Percentiles rank a stretch among this genome's conserved stretches.
phyloP scores from a whole-genome alignment of 768 basidiomycete species.

The Rhizopogon vesiculosus region DNA sequence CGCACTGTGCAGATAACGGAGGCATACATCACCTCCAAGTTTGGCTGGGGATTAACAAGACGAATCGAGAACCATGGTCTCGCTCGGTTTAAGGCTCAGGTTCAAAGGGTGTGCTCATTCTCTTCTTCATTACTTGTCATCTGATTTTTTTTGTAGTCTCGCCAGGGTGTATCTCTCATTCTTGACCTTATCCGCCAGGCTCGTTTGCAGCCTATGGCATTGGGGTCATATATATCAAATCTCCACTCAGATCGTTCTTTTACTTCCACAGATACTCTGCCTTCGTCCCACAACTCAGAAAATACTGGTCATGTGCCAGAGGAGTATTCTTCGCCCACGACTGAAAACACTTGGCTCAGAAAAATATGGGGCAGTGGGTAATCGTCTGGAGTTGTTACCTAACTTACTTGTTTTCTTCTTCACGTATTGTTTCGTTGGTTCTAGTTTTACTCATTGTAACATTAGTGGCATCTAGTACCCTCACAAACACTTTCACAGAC shows the following conservation, averaged over 20 bases:
- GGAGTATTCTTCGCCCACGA: conserved; percentile 1
- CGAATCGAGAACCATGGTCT: conserved; percentile 84
- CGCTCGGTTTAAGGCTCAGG: conserved; percentile 79
- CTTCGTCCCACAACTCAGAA: conserved; percentile 8
- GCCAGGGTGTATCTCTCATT: conserved; percentile 83
- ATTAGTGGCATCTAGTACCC: conserved; percentile 25
- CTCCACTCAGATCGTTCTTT: conserved; percentile 29
- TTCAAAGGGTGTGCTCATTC: conserved; percentile 64
- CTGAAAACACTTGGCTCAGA: conserved; percentile 19
- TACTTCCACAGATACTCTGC: conserved; percentile 16
- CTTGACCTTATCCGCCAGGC: conserved; percentile 76
- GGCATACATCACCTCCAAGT: conserved; percentile 80
- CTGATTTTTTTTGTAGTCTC: conserved; percentile 47
- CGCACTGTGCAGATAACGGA: conserved; percentile 85
- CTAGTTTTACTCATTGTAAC: conserved; percentile 23
- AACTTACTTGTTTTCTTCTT: conserved; percentile 10
- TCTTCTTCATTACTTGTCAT: conserved; percentile 4
- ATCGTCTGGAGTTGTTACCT: conserved; percentile 16
- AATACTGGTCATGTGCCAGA: conserved; percentile 14
- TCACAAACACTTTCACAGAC: conserved; percentile 3
- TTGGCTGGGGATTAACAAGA: conserved; percentile 88
- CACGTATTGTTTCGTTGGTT: conserved; percentile 6
- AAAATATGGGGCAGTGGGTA: conserved; percentile 18
- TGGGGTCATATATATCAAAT: conserved; percentile 32
- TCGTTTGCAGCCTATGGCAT: conserved; percentile 49